Evolutionary conservation across 2,329 filamentous ascomycete species (phyloP).

Genomic region (Scedosporium apiospermum): DNA sequence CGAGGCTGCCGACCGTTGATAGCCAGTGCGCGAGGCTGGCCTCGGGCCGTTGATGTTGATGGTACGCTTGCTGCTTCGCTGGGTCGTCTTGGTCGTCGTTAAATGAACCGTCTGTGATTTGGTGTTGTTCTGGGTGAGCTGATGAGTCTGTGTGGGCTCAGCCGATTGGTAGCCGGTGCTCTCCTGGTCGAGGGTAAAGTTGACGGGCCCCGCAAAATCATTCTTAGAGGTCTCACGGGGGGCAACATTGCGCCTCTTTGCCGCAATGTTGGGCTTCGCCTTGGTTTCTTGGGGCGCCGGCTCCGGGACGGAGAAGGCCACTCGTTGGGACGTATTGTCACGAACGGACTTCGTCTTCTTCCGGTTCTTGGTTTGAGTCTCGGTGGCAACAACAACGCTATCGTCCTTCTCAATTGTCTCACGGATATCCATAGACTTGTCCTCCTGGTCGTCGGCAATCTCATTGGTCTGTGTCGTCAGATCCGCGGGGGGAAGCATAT

Average conservation of each 20-base stretch:
- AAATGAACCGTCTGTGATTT: not conserved
- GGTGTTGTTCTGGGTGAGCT: constrained; percentile 9
- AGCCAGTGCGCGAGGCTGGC: not conserved
- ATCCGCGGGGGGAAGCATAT: constrained; percentile 19
- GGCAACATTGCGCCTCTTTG: constrained; percentile 25
- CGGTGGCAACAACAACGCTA: constrained; percentile 2
- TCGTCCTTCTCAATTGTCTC: constrained; percentile 10
- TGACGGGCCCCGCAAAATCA: constrained; percentile 8
- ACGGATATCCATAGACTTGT: constrained; percentile 10
- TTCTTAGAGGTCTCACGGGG: constrained; percentile 11
- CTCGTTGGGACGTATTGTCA: constrained; percentile 21
- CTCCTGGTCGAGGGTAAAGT: constrained; percentile 13
- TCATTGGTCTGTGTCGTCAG: constrained; percentile 23
- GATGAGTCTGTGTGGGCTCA: constrained; percentile 15
- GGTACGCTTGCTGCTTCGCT: not conserved
- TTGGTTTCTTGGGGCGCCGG: constrained; percentile 17
- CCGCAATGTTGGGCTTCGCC: constrained; percentile 19
- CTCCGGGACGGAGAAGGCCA: constrained; percentile 31
- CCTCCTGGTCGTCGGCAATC: constrained; percentile 17
- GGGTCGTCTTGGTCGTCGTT: not conserved
- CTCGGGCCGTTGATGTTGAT: not conserved
- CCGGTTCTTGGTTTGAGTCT: not conserved
- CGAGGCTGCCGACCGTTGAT: not conserved
- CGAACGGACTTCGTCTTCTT: constrained; percentile 14
- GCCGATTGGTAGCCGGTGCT: constrained; percentile 13